Base-by-base conservation (phyloP, 2,329 filamentous ascomycete species). In the Bertia moriformis region DNA sequence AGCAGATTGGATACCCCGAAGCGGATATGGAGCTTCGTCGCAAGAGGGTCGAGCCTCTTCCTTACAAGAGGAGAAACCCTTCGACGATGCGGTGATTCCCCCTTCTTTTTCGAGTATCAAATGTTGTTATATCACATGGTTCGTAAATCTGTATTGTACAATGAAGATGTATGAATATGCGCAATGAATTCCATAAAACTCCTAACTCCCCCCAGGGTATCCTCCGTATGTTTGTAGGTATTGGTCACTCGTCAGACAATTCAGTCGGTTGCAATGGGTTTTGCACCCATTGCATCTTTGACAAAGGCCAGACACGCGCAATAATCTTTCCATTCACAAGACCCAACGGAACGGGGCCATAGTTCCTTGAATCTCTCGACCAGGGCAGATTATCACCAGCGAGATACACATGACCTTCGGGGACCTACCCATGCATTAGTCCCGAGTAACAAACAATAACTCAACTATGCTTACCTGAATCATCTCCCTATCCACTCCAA, bases 401-500 rank as follows among this genome's bases (percentile, higher is more conserved):
- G 10, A 35, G 10, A 17, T 35, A 35, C 10, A 17, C 32, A 17
- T 35, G 32, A 18, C 32, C 32, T 35, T 35, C 32, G 32, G 32
- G 32, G 12, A 35, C 32, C 32, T 35, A 35, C 10, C 10, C 15
- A 35, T 18, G 7, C 22, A 27, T 27, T n/a, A 35, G 15, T 18
- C 12, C 7, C 32, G 7, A 35, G 10, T 35, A 35, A n/a, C 15
- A 35, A 35, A 17, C 32, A 10, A 27, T 7, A 27, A 27, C 22
- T 27, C 7, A 27, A 35, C 17, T 10, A 17, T 17, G 10, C 32
- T 15, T 38, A 43, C 54, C 53, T 61, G 58, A 42, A 65, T 59
- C 60, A 66, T 64, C 46, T 58, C 55, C 40, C 46, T 45, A 24
- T 48, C 47, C 43, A 43, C 47, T 18, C 53, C 56, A 38, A 49